A percentile compares a stretch with the other conserved stretches of the same genome.
phyloP scores from a whole-genome alignment of 2,329 filamentous ascomycete species.

The Seiridium cupressi region DNA sequence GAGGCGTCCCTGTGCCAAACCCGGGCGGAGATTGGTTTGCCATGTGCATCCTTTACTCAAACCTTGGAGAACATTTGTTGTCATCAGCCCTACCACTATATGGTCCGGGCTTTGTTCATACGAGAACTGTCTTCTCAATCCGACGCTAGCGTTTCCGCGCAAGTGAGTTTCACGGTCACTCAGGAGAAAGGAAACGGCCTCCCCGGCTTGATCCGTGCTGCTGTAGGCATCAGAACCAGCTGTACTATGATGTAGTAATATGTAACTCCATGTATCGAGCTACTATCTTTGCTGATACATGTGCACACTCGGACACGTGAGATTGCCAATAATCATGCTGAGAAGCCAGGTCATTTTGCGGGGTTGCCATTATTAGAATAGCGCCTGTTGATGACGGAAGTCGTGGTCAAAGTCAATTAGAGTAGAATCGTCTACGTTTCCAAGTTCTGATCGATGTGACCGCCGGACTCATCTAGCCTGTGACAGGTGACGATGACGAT shows the following conservation, averaged over 20 bases:
- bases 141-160: neutral
- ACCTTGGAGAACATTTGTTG: neutral
- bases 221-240: neutral
- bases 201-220: constrained; percentile 1
- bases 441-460: no score
- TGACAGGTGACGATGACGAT: no score
- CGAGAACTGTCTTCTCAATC: neutral
- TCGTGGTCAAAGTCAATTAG: no score
- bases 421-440: no score
- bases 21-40: neutral
- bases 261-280: constrained; percentile 7
- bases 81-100: constrained; percentile 1
- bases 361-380: no score
- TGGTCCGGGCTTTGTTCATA: neutral
- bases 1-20: neutral
- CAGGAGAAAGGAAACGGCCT: neutral
- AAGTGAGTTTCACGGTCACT: neutral
- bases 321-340: no score
- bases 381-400: no score
- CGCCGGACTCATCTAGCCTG: no score
- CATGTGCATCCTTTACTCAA: neutral
- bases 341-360: no score
- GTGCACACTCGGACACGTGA: neutral
- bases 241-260: constrained; percentile 7
- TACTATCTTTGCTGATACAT: neutral